Base-by-base conservation (phyloP, 208 protist species). In the Crithidia fasciculata region DNA sequence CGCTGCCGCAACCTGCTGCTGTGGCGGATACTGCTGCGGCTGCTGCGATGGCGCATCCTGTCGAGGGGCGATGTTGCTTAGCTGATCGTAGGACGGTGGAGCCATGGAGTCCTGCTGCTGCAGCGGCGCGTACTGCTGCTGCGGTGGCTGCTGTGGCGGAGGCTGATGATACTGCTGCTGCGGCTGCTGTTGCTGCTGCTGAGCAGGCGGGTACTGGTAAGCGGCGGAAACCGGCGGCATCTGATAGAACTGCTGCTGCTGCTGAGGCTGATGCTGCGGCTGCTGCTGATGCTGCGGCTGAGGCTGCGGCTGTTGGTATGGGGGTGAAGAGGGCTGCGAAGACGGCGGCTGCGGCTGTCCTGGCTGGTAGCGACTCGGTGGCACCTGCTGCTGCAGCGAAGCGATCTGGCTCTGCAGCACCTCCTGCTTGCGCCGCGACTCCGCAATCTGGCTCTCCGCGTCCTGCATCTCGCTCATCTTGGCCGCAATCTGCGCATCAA, bases 401-500 rank as follows among this genome's bases (percentile, higher is more conserved):
- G 61, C 63, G n/a, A 83, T 84, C 37, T 84, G 80, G 28, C 50
- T 47, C 70, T 74, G 74, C 61, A 82, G 69, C 37, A 75, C 45
- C 69, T 87, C 76, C 59, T 84, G 79, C 18, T 76, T 86, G 41
- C 69, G 72, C 54, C 75, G 75, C 45, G 86, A 90, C 66, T 81
- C 59, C 19, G 78, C 59, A 53, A 94, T 81, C 49, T 78, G 65
- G 37, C 43, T 78, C n/a, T 76, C 75, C 16, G 45, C 70, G 36
- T 86, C 47, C 56, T 85, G 73, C 85, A 95, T 89, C 74, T 91
- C 70, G 18, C 65, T 67, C 72, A 95, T 85, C 69, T 92, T 93
- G n/a, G 74, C 69, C 2, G 88, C 86, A 58, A 96, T 92, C 76
- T 93, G 82, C 65, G 44, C 77, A 72, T 96, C 92, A n/a, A 96